Conservation (phyloP, 148 eudicot species). For the Suaeda aralocaspica region DNA sequence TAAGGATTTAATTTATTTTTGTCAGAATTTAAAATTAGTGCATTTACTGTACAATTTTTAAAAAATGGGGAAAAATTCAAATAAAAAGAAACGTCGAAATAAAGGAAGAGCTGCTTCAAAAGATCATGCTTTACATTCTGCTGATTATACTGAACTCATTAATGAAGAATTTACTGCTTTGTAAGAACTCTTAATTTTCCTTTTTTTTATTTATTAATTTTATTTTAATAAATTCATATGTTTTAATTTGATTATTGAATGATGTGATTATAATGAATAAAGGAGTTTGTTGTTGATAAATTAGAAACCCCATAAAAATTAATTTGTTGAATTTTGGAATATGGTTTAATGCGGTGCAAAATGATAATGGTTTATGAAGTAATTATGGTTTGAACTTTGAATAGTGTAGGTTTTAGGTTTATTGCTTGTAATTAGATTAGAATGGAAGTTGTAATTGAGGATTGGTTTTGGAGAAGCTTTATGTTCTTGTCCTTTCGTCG, state of each 20-base stretch:
- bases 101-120: conserved; percentile 57
- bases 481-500: background rate
- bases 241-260: background rate
- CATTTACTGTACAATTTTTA: background rate
- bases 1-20: conserved; percentile 10
- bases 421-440: background rate
- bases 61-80: conserved; percentile 67
- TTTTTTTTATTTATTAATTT: background rate
- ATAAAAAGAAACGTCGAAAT: conserved; percentile 80
- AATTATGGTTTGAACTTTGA: background rate
- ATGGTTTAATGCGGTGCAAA: conserved; percentile 7
- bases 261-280: too few species aligned
- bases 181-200: conserved; percentile 33
- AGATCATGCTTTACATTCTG: conserved; percentile 47
- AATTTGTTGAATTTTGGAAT: background rate
- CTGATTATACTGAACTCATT: conserved; percentile 51
- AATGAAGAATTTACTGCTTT: conserved; percentile 83
- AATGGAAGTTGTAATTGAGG: too few species aligned
- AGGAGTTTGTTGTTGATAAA: too few species aligned
- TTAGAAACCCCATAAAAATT: too few species aligned
- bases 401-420: background rate
- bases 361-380: background rate
- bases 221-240: background rate
- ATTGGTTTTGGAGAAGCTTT: background rate
- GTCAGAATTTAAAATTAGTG: too few species aligned